Evolutionary conservation across 1,284 basidiomycete genomes (phyloP), one percentile per base, ranked within the genome.

Genomic region (Tilletia walkeri): DNA sequence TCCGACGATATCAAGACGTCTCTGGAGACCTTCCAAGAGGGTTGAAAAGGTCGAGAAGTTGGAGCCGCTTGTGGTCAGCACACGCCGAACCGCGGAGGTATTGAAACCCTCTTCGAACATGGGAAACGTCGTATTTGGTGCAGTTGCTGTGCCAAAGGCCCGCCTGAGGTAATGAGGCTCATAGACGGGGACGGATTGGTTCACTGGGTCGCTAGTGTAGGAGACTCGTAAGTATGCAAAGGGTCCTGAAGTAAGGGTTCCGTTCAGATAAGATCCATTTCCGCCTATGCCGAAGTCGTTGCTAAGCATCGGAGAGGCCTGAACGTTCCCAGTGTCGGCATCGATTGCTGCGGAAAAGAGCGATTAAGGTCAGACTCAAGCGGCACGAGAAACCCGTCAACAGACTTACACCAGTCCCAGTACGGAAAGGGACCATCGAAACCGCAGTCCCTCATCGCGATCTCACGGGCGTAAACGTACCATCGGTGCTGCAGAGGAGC

Each of bases 121-220:
- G 16, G 30, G 30, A 20, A 39, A 63, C 10, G 59, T 39, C 36
- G 10, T 18, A 16, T 63, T 63, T 14, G 9, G 59, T 3, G 36
- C 34, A 12, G 18, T 36, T 24, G 16, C 18, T 24, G 38, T n/a
- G 12, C 59, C 59, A 41, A 63, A 63, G 30, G 34, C 59, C 16
- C 59, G 59, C 34, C 12, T 36, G 14, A 63, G 14, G 59, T 63
- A 63, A 34, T 63, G 59, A 18, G 59, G 59, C 7, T 63, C 59
- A 38, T 39, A 38, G 34, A 14, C 12, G 34, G 36, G 30, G 36
- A 10, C 38, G 9, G 59, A 38, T 24, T 63, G 18, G 34, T 41
- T 18, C 34, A 18, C 59, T 3, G 34, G 12, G 4, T 63, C 36
- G 7, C 18, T 63, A 1, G 9, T n/a, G 59, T 63, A 63, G 4